Percentiles rank a stretch among this genome's conserved stretches.
phyloP scores from a whole-genome alignment of 2,329 filamentous ascomycete species.

The Pseudopyricularia cyperi region DNA sequence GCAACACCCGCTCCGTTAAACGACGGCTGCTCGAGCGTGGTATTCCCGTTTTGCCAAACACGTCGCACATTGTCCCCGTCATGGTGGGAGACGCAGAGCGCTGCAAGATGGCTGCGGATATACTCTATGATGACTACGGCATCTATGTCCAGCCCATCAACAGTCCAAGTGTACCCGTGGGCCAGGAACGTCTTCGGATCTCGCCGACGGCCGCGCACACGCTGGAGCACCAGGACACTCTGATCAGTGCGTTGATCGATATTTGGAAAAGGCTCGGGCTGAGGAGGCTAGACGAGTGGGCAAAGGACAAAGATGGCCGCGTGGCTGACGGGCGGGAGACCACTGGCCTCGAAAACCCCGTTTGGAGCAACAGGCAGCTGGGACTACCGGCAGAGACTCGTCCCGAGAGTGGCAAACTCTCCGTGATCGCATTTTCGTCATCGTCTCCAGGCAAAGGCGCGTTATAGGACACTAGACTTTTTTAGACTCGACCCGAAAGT shows the following conservation, averaged over 20 bases:
- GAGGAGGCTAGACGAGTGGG: slow-evolving; percentile 90
- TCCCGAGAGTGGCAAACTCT: no score
- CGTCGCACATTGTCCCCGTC: slow-evolving; percentile 88
- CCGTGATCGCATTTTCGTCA: no score
- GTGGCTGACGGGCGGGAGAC: slow-evolving; percentile 67
- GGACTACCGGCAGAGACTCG: no score
- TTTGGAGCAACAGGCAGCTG: slow-evolving; percentile 87
- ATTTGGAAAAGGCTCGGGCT: slow-evolving; percentile 84
- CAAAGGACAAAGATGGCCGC: slow-evolving; percentile 79
- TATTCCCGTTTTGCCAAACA: slow-evolving; percentile 96
- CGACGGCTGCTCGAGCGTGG: slow-evolving; percentile 63
- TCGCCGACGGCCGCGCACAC: slow-evolving; percentile 91
- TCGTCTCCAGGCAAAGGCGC: no score
- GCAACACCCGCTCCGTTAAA: slow-evolving; percentile 93
- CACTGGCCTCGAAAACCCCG: slow-evolving; percentile 47
- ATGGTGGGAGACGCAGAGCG: slow-evolving; percentile 89
- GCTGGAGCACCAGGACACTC: slow-evolving; percentile 71
- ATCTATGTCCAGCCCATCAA: slow-evolving; percentile 99
- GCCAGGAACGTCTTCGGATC: slow-evolving; percentile 92
- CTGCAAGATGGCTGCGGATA: slow-evolving; percentile 83
- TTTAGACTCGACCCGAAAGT: no score
- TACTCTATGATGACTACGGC: slow-evolving; percentile 76
- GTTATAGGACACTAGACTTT: no score
- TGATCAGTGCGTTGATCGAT: slow-evolving; percentile 69
- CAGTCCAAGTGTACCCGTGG: slow-evolving; percentile 93